Conservation (phyloP, 495 filamentous ascomycete species). For the Hyphodiscus hymeniophilus region DNA sequence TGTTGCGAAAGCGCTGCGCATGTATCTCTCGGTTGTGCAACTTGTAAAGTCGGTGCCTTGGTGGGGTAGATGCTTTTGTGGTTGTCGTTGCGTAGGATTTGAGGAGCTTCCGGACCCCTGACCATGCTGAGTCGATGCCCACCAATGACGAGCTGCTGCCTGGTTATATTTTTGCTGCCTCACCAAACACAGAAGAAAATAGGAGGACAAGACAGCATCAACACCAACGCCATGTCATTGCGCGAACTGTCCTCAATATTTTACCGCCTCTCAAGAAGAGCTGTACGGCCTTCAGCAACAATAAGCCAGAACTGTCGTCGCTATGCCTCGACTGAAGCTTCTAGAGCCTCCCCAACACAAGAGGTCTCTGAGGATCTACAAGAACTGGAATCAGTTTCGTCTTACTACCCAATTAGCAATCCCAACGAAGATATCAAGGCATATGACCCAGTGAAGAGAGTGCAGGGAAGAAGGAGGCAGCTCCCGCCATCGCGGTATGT, state of each 20-base stretch:
- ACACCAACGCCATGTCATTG: conserved; percentile 20
- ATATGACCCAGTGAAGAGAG: conserved; percentile 51
- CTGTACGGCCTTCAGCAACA: conserved; percentile 22
- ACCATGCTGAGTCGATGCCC: not conserved
- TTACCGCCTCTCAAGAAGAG: conserved; percentile 10
- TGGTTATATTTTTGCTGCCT: conserved; percentile 1
- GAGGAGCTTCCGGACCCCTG: not conserved
- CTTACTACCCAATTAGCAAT: conserved; percentile 27
- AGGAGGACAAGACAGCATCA: not conserved
- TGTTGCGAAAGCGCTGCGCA: not conserved
- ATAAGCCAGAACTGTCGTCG: conserved; percentile 27
- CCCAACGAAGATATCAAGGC: conserved; percentile 31
- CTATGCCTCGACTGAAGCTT: conserved; percentile 39
- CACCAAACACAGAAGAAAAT: conserved; percentile 3
- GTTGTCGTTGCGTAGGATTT: not conserved
- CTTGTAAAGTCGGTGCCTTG: no score
- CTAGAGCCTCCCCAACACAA: not conserved
- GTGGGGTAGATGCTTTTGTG: not conserved
- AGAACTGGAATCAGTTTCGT: conserved; percentile 33
- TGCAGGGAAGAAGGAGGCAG: conserved; percentile 41
- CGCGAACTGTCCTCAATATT: conserved; percentile 21
- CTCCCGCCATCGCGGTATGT: conserved; percentile 61
- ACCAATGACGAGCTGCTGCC: not conserved
- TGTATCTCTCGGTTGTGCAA: not conserved
- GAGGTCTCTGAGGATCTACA: conserved; percentile 22